Base-by-base conservation (phyloP, 108 stramenopile genomes). In the Nitzschia palea region DNA sequence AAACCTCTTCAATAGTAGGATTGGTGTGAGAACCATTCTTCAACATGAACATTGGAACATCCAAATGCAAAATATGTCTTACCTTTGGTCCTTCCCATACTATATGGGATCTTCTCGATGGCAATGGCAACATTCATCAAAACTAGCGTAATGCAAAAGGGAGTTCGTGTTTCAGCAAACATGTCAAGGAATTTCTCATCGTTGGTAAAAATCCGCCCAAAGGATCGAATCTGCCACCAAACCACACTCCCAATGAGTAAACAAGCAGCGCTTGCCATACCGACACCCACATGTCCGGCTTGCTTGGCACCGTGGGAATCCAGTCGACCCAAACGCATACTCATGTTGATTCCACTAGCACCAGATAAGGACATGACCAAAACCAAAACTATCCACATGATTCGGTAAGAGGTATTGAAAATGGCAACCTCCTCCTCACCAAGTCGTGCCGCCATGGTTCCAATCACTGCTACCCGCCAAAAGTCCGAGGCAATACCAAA, bases 391-490 rank as follows among this genome's bases (percentile, higher is more conserved):
- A 92, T 88, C 90, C 90, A 92, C 59, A 92, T 77, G 55, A 92
- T 81, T 25, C 90, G 84, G 65, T 92, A 92, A 4, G 86, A 86
- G 2, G 90, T 82, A 62, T 92, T 92, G 70, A 92, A 92, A 18
- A 92, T 68, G 4, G 81, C 90, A 10, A 88, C 77, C 51, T 86
- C 81, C 36, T 35, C 60, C 56, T 88, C 80, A 18, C 86, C 87
- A 29, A 91, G 25, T 14, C 57, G 59, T 12, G 85, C 82, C 40
- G 90, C 90, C 12, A 88, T 64, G 14, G 47, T 48, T 20, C 87
- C 87, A 29, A 91, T 74, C 10, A 84, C 81, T 17, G 79, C 84
- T 51, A 91, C 80, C 25, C 90, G 77, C 87, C 87, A 91, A 65
- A 86, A 91, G 53, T 91, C 90, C 34, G 83, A 85, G 27, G 86